phyloP scores from a whole-genome alignment of 108 stramenopile species.

The Cyclotella sp. region DNA sequence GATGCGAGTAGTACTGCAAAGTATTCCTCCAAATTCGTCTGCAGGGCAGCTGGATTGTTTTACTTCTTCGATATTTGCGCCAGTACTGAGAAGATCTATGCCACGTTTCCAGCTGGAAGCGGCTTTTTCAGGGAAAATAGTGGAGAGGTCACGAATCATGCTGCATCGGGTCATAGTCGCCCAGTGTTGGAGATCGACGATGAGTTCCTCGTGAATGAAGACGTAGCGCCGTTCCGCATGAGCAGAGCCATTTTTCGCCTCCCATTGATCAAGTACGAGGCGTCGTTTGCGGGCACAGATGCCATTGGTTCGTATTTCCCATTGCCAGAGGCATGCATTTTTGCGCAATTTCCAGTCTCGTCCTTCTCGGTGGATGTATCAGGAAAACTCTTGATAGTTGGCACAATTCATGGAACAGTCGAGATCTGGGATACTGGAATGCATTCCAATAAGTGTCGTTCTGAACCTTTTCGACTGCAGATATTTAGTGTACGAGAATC shows the following conservation, averaged over 20 bases:
- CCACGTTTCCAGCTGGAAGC: constrained; percentile 34
- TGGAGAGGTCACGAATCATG: background rate
- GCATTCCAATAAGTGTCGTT: background rate
- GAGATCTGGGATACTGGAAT: constrained; percentile 59
- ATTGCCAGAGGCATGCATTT: constrained; percentile 34
- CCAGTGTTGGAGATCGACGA: constrained; percentile 31
- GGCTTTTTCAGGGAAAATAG: constrained; percentile 12
- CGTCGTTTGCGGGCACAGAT: constrained; percentile 9
- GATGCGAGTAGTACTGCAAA: background rate
- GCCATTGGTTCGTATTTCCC: constrained; percentile 47
- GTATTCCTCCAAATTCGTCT: constrained; percentile 37
- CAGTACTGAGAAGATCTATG: constrained; percentile 47
- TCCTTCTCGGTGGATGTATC: constrained; percentile 54
- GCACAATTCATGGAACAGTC: constrained; percentile 52
- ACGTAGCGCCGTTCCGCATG: constrained; percentile 42
- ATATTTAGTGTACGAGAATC: constrained; percentile 39
- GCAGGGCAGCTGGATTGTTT: constrained; percentile 45
- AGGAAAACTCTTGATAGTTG: constrained; percentile 56
- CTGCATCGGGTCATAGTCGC: constrained; percentile 2
- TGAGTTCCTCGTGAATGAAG: constrained; percentile 33
- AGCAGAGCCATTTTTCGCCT: constrained; percentile 34
- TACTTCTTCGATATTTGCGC: constrained; percentile 58
- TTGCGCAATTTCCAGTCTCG: constrained; percentile 50
- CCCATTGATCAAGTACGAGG: constrained; percentile 33
- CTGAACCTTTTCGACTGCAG: constrained; percentile 22